Evolutionary conservation across 805 yeast genomes (phyloP), one percentile per base, ranked within the genome.

Genomic region (Starmerella stigmatis): DNA sequence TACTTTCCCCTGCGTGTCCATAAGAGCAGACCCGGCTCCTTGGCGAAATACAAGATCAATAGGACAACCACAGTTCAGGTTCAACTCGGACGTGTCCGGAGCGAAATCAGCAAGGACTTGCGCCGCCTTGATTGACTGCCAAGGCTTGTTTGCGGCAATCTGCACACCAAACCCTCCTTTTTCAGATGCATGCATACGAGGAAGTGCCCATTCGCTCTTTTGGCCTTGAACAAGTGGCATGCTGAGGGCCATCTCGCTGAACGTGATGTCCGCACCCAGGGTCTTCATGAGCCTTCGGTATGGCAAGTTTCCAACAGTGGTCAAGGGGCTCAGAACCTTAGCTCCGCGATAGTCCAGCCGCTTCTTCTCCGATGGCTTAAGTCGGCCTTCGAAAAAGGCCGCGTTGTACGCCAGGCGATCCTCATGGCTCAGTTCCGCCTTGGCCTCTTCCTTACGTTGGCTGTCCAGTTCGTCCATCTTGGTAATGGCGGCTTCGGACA

Each of bases 221-320:
- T 81, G 74, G 23, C 96, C 98, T 61, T 85, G 94, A 21, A 92
- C 66, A 43, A 92, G 67, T 1, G 97, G 96, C 42, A 84, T 66
- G 2, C 83, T 68, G 29, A 92, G 69, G 0, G 97, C 96, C 98
- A 92, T 92, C 66, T 92, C 99, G 31, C 88, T 75, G 61, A 84
- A 92, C 0, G 98, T 92, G 15, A 86, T 73, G 57, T 92, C 96
- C 11, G 94, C 94, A 15, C 96, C 96, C 27, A 86, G 64, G 1
- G 80, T 72, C 57, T 79, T 81, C 96, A 92, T 88, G 49, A 92
- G 71, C 56, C 97, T 74, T 63, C 99, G 80, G 66, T 76, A 92
- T 13, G 99, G 98, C 57, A 92, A 70, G 64, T 92, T 92, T 19
- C 99, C 99, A 5, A 92, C 98, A 0, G 99, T 92, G 27, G 99